Conservation (phyloP, 257 asterid genomes). For the Marsdenia floribunda region DNA sequence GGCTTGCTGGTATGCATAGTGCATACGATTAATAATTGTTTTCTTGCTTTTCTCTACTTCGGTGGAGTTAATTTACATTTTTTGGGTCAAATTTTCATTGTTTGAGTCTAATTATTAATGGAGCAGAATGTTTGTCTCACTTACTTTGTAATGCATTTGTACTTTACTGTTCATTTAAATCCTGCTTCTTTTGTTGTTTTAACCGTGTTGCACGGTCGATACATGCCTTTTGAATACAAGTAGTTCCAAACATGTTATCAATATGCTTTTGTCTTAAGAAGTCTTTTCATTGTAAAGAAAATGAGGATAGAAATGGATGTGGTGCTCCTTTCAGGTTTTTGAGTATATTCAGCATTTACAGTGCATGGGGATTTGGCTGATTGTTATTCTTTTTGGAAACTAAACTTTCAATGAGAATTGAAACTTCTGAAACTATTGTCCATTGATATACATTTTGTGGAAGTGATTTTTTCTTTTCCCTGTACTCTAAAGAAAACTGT, state of each 20-base stretch:
- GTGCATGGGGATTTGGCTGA: neutral
- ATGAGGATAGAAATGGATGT: neutral
- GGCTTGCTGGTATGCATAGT: constrained; percentile 58
- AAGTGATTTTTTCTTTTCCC: neutral
- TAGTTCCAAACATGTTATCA: neutral
- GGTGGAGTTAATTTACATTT: neutral
- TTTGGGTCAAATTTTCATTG: neutral
- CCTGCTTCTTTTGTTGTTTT: neutral
- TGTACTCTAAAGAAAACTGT: neutral
- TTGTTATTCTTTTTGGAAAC: neutral
- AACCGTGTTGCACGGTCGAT: neutral
- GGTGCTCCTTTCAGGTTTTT: neutral
- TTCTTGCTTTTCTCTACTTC: neutral
- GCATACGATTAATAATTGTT: neutral
- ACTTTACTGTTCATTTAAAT: neutral
- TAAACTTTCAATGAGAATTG: neutral
- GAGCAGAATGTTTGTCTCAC: neutral
- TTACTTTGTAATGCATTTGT: neutral
- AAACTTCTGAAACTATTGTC: neutral
- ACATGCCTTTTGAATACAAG: neutral
- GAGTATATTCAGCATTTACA: neutral
- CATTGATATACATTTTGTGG: neutral
- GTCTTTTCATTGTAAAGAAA: neutral
- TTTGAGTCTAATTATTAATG: neutral
- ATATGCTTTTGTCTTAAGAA: neutral